Base-by-base conservation (phyloP, 2,329 filamentous ascomycete genomes). In the Colletotrichum horii region DNA sequence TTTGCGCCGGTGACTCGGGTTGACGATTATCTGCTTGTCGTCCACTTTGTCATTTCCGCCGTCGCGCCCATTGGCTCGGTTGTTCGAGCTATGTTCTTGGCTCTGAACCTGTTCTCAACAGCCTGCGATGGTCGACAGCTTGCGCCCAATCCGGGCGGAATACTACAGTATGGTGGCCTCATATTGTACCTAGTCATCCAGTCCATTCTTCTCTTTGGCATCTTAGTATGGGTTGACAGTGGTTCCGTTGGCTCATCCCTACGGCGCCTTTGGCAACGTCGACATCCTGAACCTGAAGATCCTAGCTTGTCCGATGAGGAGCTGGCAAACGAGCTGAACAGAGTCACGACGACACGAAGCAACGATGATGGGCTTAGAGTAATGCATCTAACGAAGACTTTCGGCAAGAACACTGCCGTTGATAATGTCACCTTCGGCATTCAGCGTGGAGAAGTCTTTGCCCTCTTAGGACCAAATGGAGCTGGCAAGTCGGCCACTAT, bases 401-500 rank as follows among this genome's bases (percentile, higher is more conserved):
- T 98, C 79, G 91, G 92, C 16, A 89, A 89, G 76, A 93, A 94
- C 78, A 92, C 93, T 1, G 96, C 95, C 4, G 95, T 98, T n/a
- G 93, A 98, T 79, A 94, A 98, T 79, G 91, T 97, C 56, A 95
- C 94, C 0, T 98, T 98, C 80, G 93, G 94, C 22, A 93, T 98
- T 36, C 90, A 91, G 19, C 92, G 91, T 65, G 94, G 94, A 66
- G 94, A 98, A 82, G 94, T 98, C 1, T 98, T 98, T 84, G 96
- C 96, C 0, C 89, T 98, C 0, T 90, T 98, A 1, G 96, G 96
- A 0, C 96, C 96, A 19, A 98, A 98, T 81, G 96, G 96, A 28
- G 96, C 96, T 2, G 96, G 96, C 73, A 98, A 98, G 80, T 95
- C 93, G 0, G 98, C 96, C 0, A 97, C 94, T 0, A 98, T 98